Evolutionary conservation across 1,139 yeast genomes (phyloP), one percentile per base, ranked within the genome.

Genomic region (Pneumocystis jirovecii): DNA sequence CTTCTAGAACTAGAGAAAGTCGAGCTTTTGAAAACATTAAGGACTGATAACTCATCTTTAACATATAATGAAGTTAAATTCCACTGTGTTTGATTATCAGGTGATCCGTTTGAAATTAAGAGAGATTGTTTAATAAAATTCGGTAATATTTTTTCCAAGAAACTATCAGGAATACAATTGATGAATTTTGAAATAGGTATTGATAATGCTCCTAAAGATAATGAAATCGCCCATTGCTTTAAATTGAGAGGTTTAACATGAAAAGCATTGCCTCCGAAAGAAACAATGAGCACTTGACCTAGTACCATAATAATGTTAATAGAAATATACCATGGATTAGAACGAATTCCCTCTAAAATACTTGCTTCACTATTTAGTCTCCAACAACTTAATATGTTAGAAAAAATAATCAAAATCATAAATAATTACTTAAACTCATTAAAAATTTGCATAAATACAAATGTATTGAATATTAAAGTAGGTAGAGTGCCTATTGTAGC

Each of bases 401-500:
- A 10, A n/a, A 50, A 50, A 50, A 25, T 25, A 25, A 50, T 25
- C 25, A 25, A 50, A 50, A 25, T 10, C 1, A n/a, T 3, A 12
- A 25, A 8, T 12, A 12, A n/a, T 21, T 50, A 50, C 57, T 50
- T 50, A 72, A 93, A 84, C 77, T 93, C 81, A 72, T 93, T 90
- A 83, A 95, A 93, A 74, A 91, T 87, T 77, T 93, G 99, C 76
- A 93, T 80, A 98, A 98, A 93, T 64, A 93, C 98, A 81, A 93
- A 93, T 0, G 97, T 82, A 75, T 95, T 93, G 79, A 93, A 93
- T 1, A 95, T 91, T 83, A 91, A 80, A 2, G 97, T 90, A 50
- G 70, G 84, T 81, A 66, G 78, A 75, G 69, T 85, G 81, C 70
- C 80, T 83, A 15, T 34, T 34, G 34, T 61, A 59, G 34, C 19